These are phyloP conservation scores for Colletotrichum incanum DNA, from an alignment of 2,329 filamentous ascomycete genomes.

Conservation along the genomic window DNA sequence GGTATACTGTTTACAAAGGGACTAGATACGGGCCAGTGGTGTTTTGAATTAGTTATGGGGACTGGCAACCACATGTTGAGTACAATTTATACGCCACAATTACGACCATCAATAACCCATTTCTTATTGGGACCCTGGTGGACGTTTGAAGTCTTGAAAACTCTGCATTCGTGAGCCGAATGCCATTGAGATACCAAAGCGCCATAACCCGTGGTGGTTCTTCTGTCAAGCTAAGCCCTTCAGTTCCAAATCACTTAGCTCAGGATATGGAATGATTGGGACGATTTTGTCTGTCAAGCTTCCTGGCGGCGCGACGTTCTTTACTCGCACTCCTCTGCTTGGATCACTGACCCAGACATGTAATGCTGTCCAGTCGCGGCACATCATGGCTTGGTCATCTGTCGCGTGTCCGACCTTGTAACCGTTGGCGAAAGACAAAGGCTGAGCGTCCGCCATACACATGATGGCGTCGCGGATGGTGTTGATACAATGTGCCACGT, in stretches of 20 bases:
- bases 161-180: background rate
- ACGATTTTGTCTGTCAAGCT: background rate
- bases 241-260: background rate
- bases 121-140: no score
- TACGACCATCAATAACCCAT: no score
- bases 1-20: no score
- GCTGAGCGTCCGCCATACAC: constrained; percentile 4
- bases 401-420: constrained; percentile 1
- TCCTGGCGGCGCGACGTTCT: background rate
- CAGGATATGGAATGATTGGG: background rate
- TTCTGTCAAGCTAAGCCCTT: background rate
- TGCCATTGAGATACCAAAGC: background rate
- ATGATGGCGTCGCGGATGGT: background rate
- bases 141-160: no score
- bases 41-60: no score
- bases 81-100: no score
- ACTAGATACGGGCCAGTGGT: no score
- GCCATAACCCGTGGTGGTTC: background rate
- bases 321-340: background rate
- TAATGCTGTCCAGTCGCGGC: background rate
- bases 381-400: constrained; percentile 6
- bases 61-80: no score
- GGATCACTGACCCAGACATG: background rate
- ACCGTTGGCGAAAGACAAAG: background rate
- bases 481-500: constrained; percentile 5